phyloP scores from a whole-genome alignment of 148 eudicot genomes.

The Rhododendron kiyosumense region DNA sequence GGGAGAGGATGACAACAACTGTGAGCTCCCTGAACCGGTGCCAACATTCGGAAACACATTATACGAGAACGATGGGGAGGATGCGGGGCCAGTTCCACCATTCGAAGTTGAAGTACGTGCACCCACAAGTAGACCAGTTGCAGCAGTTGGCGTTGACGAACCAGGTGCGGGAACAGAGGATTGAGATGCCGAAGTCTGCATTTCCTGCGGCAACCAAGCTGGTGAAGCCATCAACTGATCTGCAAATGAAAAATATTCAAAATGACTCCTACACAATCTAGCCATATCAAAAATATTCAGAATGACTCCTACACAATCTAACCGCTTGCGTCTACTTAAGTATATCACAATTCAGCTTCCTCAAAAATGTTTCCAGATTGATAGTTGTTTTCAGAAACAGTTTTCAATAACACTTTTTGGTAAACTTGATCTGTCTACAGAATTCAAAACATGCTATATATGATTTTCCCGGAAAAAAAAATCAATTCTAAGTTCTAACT shows the following conservation, averaged over 20 bases:
- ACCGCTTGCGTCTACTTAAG: background rate
- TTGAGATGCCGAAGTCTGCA: constrained; percentile 17
- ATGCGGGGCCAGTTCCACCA: background rate
- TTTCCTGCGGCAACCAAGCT: constrained; percentile 15
- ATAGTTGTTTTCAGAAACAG: background rate
- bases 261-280: background rate
- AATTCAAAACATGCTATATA: background rate
- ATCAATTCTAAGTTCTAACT: background rate
- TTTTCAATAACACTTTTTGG: background rate
- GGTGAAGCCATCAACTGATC: constrained; percentile 10
- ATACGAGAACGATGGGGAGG: constrained; percentile 22
- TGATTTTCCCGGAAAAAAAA: background rate
- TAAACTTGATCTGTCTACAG: background rate
- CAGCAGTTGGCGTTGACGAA: constrained; percentile 5
- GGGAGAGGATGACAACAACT: constrained; percentile 20
- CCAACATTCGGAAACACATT: constrained; percentile 21
- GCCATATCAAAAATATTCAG: background rate
- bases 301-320: background rate
- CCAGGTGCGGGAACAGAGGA: constrained; percentile 10
- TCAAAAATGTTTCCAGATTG: background rate
- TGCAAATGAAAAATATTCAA: background rate
- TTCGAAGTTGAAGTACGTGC: background rate
- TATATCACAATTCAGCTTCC: background rate
- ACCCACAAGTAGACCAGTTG: constrained; percentile 8
- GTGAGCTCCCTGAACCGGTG: constrained; percentile 21